These are phyloP conservation scores for Metarhizium album DNA, from an alignment of 2,329 filamentous ascomycete genomes.

Conservation along the genomic window DNA sequence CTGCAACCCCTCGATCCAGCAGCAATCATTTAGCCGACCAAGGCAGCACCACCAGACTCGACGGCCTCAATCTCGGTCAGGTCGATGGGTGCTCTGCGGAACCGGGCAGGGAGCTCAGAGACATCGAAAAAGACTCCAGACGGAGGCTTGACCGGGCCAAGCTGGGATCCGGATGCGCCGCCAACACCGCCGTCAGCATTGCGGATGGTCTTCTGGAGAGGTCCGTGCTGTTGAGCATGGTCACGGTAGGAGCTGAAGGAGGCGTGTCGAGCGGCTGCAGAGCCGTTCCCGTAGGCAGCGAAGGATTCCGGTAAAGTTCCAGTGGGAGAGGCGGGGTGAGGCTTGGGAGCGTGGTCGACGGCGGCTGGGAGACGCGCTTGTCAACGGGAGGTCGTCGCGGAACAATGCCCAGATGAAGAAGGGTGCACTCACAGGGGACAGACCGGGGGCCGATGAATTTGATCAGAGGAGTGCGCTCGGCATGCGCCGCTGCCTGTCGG, in stretches of 20 bases:
- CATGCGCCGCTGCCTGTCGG: slow-evolving; percentile 47
- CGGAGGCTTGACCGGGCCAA: slow-evolving; percentile 62
- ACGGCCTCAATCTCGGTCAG: slow-evolving; percentile 88
- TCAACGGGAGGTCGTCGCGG: slow-evolving; percentile 10
- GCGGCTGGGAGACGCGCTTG: slow-evolving; percentile 36
- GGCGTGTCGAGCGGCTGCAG: slow-evolving; percentile 33
- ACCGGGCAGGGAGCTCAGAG: slow-evolving; percentile 74
- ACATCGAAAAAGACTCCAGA: slow-evolving; percentile 79
- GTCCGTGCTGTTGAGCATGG: slow-evolving; percentile 68
- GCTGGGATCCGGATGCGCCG: slow-evolving; percentile 51
- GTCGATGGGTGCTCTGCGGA: slow-evolving; percentile 64
- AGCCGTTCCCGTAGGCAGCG: slow-evolving; percentile 21
- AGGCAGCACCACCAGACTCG: slow-evolving; percentile 76
- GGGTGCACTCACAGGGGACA: slow-evolving; percentile 35
- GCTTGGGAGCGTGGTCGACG: slow-evolving; percentile 61
- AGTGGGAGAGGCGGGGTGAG: slow-evolving; percentile 61
- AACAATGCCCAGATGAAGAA: not conserved
- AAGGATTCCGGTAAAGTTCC: slow-evolving; percentile 49
- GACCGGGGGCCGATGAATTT: slow-evolving; percentile 50
- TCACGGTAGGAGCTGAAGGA: slow-evolving; percentile 70
- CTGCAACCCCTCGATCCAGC: not conserved
- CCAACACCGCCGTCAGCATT: slow-evolving; percentile 37
- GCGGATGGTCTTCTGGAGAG: slow-evolving; percentile 50
- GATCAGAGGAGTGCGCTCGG: slow-evolving; percentile 51
- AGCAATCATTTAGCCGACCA: slow-evolving; percentile 29